phyloP scores from a whole-genome alignment of 495 filamentous ascomycete genomes.

The Durotheca rogersii region DNA sequence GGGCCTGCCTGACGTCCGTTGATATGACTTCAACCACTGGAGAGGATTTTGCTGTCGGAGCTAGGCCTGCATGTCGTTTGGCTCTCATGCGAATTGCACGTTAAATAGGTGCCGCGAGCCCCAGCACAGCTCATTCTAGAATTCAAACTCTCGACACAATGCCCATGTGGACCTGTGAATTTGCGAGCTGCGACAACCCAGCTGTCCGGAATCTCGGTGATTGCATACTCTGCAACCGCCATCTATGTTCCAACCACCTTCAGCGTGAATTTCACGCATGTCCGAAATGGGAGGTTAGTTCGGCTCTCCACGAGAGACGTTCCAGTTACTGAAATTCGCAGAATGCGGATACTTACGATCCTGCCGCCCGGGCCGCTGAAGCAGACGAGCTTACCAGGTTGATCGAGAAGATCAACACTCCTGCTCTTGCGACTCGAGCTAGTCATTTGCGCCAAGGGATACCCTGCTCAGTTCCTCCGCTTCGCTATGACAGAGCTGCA shows the following conservation, averaged over 20 bases:
- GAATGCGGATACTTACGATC: conserved; percentile 35
- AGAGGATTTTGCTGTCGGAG: too few species aligned
- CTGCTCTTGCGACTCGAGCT: conserved; percentile 31
- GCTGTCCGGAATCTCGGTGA: conserved; percentile 38
- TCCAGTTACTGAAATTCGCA: conserved; percentile 9
- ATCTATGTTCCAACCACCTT: conserved; percentile 39
- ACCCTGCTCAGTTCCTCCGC: conserved; percentile 27
- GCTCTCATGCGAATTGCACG: too few species aligned
- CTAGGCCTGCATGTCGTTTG: too few species aligned
- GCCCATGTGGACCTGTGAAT: conserved; percentile 40
- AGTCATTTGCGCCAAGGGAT: conserved; percentile 33
- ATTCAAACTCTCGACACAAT: too few species aligned
- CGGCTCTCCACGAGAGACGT: not conserved
- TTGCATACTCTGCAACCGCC: conserved; percentile 39
- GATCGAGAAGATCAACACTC: conserved; percentile 34
- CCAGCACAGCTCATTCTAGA: too few species aligned
- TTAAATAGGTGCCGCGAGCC: too few species aligned
- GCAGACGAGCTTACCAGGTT: conserved; percentile 32
- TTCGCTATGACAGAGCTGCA: conserved; percentile 33
- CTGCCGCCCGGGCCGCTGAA: conserved; percentile 32
- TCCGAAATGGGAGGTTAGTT: conserved; percentile 41
- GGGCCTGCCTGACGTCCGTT: too few species aligned
- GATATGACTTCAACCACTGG: too few species aligned
- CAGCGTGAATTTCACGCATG: conserved; percentile 33
- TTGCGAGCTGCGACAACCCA: conserved; percentile 28